Conservation (phyloP, 805 yeast species). For the Spencermartinsiella europaea region DNA sequence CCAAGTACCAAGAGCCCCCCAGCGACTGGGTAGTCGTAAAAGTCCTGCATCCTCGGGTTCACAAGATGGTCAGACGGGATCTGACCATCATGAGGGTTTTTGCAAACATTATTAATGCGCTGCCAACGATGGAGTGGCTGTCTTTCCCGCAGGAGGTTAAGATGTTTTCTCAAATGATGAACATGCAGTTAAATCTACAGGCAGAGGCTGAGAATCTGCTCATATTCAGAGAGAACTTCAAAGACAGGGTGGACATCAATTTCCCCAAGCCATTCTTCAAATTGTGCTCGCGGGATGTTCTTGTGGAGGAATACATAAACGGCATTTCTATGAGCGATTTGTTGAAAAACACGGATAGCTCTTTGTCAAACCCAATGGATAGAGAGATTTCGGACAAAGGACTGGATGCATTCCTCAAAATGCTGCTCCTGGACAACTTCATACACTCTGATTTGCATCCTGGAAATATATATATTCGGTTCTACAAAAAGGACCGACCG, state of each 20-base stretch:
- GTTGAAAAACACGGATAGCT: slow-evolving; percentile 35
- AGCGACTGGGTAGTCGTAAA: slow-evolving; percentile 68
- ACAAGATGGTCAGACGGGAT: slow-evolving; percentile 67
- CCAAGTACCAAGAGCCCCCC: slow-evolving; percentile 8
- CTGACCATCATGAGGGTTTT: slow-evolving; percentile 76
- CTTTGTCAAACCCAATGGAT: slow-evolving; percentile 32
- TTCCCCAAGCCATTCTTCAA: slow-evolving; percentile 75
- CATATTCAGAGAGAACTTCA: slow-evolving; percentile 67
- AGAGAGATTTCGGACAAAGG: slow-evolving; percentile 67
- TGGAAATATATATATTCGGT: slow-evolving; percentile 82
- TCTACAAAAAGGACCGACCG: slow-evolving; percentile 41
- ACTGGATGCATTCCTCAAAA: slow-evolving; percentile 84
- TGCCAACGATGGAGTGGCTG: slow-evolving; percentile 98
- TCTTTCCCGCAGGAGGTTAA: slow-evolving; percentile 92
- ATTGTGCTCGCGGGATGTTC: slow-evolving; percentile 61
- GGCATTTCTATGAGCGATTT: slow-evolving; percentile 80
- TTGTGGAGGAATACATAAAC: slow-evolving; percentile 79
- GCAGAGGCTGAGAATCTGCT: slow-evolving; percentile 81
- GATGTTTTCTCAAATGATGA: slow-evolving; percentile 82
- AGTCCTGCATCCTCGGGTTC: slow-evolving; percentile 86
- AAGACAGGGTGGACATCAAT: slow-evolving; percentile 50
- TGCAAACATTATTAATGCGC: slow-evolving; percentile 59
- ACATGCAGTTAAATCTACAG: slow-evolving; percentile 78
- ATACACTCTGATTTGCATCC: slow-evolving; percentile 97
- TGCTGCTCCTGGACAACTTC: slow-evolving; percentile 89